These are phyloP conservation scores for Paracorniculantispora psalliotae DNA, from an alignment of 2,329 filamentous ascomycete species.

Conservation along the genomic window DNA sequence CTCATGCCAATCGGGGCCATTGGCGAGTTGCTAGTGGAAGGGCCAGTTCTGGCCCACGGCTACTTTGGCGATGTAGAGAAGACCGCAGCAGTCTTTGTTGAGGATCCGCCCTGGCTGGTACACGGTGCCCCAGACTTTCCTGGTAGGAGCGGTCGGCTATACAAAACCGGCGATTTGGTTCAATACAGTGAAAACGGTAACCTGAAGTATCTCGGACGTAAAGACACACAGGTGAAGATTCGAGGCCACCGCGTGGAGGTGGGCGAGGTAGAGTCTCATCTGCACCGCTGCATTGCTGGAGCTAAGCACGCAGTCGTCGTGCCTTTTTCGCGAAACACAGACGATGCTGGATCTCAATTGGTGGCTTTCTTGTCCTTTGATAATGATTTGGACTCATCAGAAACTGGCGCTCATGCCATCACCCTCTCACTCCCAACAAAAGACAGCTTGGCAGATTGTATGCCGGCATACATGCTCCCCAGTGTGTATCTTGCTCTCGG, in stretches of 20 bases:
- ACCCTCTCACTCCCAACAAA: neutral
- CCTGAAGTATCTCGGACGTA: slow-evolving; percentile 42
- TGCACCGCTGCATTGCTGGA: neutral
- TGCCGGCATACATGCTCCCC: slow-evolving; percentile 37
- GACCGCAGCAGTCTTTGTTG: slow-evolving; percentile 21
- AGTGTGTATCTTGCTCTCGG: slow-evolving; percentile 35
- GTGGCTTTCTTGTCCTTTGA: neutral
- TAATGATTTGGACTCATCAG: neutral
- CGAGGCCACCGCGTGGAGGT: slow-evolving; percentile 48
- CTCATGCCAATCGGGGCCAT: slow-evolving; percentile 15
- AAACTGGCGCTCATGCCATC: neutral
- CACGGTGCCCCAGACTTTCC: neutral
- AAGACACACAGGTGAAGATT: slow-evolving; percentile 50
- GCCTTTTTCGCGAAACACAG: neutral
- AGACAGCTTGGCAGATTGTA: neutral
- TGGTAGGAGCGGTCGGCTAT: slow-evolving; percentile 24
- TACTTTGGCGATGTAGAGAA: slow-evolving; percentile 12
- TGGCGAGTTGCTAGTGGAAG: slow-evolving; percentile 19
- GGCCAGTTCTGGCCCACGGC: slow-evolving; percentile 14
- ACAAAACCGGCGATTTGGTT: slow-evolving; percentile 45
- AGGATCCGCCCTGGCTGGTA: neutral
- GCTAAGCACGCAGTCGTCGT: neutral
- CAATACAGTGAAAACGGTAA: slow-evolving; percentile 29
- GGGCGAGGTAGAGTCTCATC: slow-evolving; percentile 8
- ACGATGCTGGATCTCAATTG: neutral